These are phyloP conservation scores for Alternaria longipes DNA, from an alignment of 2,329 filamentous ascomycete genomes.

Conservation along the genomic window DNA sequence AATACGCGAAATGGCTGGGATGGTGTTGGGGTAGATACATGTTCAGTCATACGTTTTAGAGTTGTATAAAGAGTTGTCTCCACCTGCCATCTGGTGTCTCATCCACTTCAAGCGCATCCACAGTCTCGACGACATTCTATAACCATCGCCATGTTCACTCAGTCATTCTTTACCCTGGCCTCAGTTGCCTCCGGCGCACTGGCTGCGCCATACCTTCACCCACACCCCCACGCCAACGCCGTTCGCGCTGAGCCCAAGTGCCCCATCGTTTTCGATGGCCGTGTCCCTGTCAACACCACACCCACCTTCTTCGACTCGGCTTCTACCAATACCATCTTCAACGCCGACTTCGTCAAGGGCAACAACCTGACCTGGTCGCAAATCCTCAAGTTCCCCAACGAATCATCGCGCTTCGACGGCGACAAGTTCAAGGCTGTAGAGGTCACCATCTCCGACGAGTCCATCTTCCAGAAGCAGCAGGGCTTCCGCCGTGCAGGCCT, in stretches of 20 bases:
- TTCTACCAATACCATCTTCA: conserved; percentile 56
- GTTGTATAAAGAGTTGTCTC: conserved; percentile 28
- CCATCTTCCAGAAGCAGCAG: conserved; percentile 67
- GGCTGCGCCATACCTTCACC: conserved; percentile 32
- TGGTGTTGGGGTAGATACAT: background rate
- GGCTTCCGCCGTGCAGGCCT: conserved; percentile 70
- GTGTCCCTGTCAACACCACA: conserved; percentile 37
- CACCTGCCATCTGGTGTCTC: background rate
- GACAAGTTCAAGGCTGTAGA: conserved; percentile 58
- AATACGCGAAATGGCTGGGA: conserved; percentile 18
- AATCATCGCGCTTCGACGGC: conserved; percentile 59
- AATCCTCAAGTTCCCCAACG: conserved; percentile 60
- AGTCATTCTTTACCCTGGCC: conserved; percentile 30
- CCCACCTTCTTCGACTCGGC: conserved; percentile 46
- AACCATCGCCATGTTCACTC: conserved; percentile 34
- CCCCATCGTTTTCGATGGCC: conserved; percentile 51
- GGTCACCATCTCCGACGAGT: conserved; percentile 66
- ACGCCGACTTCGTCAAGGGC: conserved; percentile 63
- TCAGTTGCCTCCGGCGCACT: conserved; percentile 36
- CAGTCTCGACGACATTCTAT: conserved; percentile 14
- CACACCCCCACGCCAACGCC: background rate
- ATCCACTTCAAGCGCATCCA: conserved; percentile 9
- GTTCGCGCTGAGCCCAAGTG: conserved; percentile 36
- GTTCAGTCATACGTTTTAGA: conserved; percentile 3
- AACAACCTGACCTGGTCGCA: conserved; percentile 62